Evolutionary conservation across 768 basidiomycete genomes (phyloP).

Genomic region (Dioszegia aurantiaca): DNA sequence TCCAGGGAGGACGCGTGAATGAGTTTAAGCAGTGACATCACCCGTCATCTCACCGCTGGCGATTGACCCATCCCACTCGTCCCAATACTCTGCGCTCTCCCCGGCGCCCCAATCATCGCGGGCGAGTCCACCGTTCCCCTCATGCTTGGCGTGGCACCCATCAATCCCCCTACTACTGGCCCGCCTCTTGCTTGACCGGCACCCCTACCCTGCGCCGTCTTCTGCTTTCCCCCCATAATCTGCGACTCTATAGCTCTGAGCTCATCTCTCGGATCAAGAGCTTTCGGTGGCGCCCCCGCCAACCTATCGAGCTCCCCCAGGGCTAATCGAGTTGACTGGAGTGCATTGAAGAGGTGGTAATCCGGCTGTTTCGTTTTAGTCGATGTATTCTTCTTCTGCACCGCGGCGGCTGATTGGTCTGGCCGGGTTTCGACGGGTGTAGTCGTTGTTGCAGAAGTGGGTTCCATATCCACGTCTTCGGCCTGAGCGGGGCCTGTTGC

Average conservation of each 20-base stretch:
- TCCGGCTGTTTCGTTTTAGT: constrained; percentile 19
- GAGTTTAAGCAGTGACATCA: too few species aligned
- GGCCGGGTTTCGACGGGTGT: background rate
- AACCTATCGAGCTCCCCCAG: constrained; percentile 19
- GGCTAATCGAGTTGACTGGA: constrained; percentile 24
- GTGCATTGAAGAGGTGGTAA: constrained; percentile 35
- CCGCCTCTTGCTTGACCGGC: background rate
- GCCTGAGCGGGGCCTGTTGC: background rate
- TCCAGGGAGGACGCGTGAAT: too few species aligned
- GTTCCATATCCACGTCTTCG: constrained; percentile 12
- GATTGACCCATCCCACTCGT: constrained; percentile 9
- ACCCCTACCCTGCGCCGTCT: background rate
- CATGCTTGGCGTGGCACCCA: constrained; percentile 2
- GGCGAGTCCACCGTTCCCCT: background rate
- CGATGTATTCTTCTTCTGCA: background rate
- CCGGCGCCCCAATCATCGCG: background rate
- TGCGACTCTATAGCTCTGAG: constrained; percentile 22
- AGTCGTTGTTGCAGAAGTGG: background rate
- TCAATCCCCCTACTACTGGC: background rate
- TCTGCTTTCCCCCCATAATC: constrained; percentile 10
- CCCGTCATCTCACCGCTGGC: background rate
- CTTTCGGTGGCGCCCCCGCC: constrained; percentile 11
- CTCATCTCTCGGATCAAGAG: constrained; percentile 20
- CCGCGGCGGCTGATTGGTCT: background rate
- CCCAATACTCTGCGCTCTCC: constrained; percentile 8